Percentiles rank a stretch among this genome's conserved stretches.
Conservation (phyloP, 305 asterid genomes). For the Fraxinus dipetala region DNA sequence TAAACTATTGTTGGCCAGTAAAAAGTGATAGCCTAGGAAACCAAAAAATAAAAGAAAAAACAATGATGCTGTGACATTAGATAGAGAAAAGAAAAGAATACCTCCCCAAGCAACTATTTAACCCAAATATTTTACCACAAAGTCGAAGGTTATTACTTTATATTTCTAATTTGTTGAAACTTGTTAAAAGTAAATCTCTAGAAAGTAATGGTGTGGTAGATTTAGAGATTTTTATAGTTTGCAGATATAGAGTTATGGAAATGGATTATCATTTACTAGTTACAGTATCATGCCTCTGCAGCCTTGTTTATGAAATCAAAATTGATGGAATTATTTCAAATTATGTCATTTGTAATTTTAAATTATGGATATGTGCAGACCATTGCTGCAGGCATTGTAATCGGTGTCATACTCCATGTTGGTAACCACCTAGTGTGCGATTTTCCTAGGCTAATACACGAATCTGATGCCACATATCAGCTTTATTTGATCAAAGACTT, state of each 20-base stretch:
- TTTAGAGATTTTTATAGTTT: background rate
- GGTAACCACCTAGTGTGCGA: slow-evolving; percentile 67
- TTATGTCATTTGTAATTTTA: background rate
- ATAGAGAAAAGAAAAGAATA: background rate
- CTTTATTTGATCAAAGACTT: slow-evolving; percentile 35
- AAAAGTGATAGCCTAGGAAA: background rate
- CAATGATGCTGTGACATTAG: background rate
- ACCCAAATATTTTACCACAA: background rate
- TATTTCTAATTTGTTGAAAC: background rate
- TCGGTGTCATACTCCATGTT: slow-evolving; percentile 66
- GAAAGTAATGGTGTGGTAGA: background rate
- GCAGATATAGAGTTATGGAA: background rate
- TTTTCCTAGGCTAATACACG: slow-evolving; percentile 54
- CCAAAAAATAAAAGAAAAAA: background rate
- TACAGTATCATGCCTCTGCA: background rate
- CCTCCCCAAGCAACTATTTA: background rate
- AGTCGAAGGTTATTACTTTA: background rate
- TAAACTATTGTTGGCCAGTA: background rate
- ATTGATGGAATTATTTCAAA: background rate
- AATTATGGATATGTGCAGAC: slow-evolving; percentile 35
- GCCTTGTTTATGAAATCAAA: background rate
- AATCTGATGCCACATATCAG: slow-evolving; percentile 30
- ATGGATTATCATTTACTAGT: background rate
- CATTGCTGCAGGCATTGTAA: slow-evolving; percentile 57
- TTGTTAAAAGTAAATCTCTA: background rate